These are phyloP conservation scores for Sarocladiaceae sp. DNA, from an alignment of 2,329 filamentous ascomycete genomes.

Conservation along the genomic window DNA sequence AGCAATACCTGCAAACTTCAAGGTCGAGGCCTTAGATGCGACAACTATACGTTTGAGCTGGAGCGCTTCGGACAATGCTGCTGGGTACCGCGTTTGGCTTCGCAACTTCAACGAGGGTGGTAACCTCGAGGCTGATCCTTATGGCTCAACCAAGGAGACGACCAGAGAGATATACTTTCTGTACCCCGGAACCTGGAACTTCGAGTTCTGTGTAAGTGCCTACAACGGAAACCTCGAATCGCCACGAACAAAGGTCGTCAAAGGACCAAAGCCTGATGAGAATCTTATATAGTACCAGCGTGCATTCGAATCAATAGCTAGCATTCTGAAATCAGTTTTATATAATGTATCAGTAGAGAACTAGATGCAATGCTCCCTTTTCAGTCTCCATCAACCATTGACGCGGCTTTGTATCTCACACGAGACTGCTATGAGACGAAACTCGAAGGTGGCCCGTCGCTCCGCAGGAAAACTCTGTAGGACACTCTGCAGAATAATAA, in stretches of 20 bases:
- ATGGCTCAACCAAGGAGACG: neutral
- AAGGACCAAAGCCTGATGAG: too few species aligned
- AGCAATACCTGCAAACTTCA: neutral
- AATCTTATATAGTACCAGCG: too few species aligned
- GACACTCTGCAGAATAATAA: too few species aligned
- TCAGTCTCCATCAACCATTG: too few species aligned
- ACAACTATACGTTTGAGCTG: neutral
- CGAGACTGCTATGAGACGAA: too few species aligned
- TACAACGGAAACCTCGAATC: constrained; percentile 17
- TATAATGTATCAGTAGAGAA: too few species aligned
- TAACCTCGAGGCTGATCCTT: neutral
- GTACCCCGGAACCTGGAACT: constrained; percentile 16
- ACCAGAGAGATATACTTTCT: constrained; percentile 12
- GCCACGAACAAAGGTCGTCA: constrained; percentile 3
- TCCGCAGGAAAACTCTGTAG: too few species aligned
- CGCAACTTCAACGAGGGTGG: neutral
- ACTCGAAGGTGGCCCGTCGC: too few species aligned
- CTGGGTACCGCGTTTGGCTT: neutral
- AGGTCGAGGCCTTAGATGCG: neutral
- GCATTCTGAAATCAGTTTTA: too few species aligned
- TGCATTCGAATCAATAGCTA: too few species aligned
- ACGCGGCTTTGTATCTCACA: too few species aligned
- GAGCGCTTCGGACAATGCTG: neutral
- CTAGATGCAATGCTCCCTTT: too few species aligned
- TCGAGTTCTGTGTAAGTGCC: constrained; percentile 17